Conservation (phyloP, 169 alveolate species). For the Theileria annulata region DNA sequence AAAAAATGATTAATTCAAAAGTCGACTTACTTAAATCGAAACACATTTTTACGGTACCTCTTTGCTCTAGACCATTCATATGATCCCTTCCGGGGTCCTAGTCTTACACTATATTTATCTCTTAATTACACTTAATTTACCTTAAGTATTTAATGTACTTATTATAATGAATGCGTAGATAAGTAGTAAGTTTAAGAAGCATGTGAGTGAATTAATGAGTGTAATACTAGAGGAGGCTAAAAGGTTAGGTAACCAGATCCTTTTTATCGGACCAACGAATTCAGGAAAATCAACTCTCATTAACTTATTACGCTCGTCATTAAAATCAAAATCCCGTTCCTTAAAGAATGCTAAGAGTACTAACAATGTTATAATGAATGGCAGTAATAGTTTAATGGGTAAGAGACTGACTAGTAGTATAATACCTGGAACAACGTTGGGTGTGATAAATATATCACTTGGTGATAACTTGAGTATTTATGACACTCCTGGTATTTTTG, state of each 20-base stretch:
- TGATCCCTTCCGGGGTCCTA: constrained; percentile 38
- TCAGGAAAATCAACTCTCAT: constrained; percentile 59
- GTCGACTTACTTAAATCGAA: constrained; percentile 35
- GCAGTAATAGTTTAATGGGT: constrained; percentile 2
- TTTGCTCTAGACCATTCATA: constrained; percentile 7
- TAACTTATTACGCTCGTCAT: constrained; percentile 24
- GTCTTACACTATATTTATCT: constrained; percentile 6
- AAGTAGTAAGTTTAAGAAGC: background rate
- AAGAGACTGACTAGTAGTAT: constrained; percentile 59
- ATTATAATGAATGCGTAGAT: background rate
- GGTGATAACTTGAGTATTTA: constrained; percentile 63
- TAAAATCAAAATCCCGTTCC: too few relatives aligned
- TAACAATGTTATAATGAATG: too few relatives aligned
- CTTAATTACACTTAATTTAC: background rate
- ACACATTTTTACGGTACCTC: constrained; percentile 46
- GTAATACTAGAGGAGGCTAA: constrained; percentile 20
- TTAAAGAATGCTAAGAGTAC: constrained; percentile 36
- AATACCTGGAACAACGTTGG: constrained; percentile 77
- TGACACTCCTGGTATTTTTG: constrained; percentile 80
- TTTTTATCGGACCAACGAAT: constrained; percentile 63
- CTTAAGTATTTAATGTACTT: too few relatives aligned
- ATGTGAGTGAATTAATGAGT: background rate
- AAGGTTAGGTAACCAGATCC: constrained; percentile 34
- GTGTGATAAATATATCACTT: constrained; percentile 64
- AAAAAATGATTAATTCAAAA: constrained; percentile 24